phyloP scores from a whole-genome alignment of 805 yeast species.

The Wickerhamiella dianesei region DNA sequence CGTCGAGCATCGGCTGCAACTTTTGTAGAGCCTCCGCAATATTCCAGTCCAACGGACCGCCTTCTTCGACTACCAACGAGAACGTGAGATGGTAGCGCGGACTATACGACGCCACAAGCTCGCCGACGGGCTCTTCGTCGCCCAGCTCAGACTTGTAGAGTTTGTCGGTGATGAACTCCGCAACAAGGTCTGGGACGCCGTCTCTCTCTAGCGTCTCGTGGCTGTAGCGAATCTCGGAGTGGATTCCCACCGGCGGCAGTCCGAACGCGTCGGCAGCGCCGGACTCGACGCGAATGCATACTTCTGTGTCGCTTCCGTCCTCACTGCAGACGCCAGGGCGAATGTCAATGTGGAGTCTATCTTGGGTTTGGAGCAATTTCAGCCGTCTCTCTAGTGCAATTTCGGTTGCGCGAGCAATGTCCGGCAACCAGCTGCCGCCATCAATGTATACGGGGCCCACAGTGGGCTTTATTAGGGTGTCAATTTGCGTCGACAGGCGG shows the following conservation, averaged over 20 bases:
- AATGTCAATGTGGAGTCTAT: conserved; percentile 20
- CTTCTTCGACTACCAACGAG: conserved; percentile 52
- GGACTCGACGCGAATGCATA: conserved; percentile 28
- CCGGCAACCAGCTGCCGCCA: conserved; percentile 50
- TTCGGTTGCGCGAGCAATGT: conserved; percentile 44
- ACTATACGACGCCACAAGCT: conserved; percentile 35
- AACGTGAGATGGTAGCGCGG: conserved; percentile 65
- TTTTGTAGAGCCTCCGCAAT: conserved; percentile 39
- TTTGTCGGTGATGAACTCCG: conserved; percentile 38
- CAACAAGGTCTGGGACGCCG: conserved; percentile 48
- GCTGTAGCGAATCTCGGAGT: conserved; percentile 32
- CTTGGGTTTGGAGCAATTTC: conserved; percentile 17
- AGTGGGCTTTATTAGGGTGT: conserved; percentile 15
- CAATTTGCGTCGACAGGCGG: conserved; percentile 22
- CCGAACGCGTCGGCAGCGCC: conserved; percentile 33
- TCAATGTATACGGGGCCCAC: conserved; percentile 22
- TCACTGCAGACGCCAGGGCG: conserved; percentile 14
- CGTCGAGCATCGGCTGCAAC: conserved; percentile 36
- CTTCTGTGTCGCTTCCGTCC: conserved; percentile 20
- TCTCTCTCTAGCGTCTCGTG: conserved; percentile 37
- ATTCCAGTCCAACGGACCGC: conserved; percentile 56
- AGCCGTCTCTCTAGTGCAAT: conserved; percentile 34
- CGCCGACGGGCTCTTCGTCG: conserved; percentile 2
- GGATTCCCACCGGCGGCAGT: conserved; percentile 30
- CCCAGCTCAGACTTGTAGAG: conserved; percentile 29